phyloP scores from a whole-genome alignment of 352 stramenopile species.

The Globisporangium orthogonon region DNA sequence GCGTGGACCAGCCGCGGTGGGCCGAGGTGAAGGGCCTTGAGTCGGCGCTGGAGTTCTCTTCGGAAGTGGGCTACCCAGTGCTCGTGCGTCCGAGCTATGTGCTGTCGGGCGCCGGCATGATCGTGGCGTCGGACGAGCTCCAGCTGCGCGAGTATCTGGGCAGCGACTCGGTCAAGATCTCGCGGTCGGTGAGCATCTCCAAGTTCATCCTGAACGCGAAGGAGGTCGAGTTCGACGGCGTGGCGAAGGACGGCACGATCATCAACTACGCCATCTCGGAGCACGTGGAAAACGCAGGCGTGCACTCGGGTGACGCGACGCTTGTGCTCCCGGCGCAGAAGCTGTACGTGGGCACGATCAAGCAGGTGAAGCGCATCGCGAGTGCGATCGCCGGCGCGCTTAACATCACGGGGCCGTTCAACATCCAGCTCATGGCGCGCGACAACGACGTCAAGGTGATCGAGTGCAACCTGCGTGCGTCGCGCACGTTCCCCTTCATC shows the following conservation, averaged over 20 bases:
- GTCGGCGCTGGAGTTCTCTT: slow-evolving; percentile 90
- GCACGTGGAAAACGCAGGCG: slow-evolving; percentile 92
- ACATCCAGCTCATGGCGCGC: slow-evolving; percentile 95
- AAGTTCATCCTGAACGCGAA: slow-evolving; percentile 94
- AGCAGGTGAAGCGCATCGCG: slow-evolving; percentile 52
- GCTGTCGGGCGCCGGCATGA: slow-evolving; percentile 97
- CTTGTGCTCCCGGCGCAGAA: slow-evolving; percentile 85
- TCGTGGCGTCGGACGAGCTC: slow-evolving; percentile 92
- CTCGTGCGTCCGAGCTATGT: slow-evolving; percentile 97
- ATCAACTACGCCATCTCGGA: slow-evolving; percentile 90
- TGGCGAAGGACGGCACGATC: slow-evolving; percentile 84
- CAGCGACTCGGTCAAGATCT: slow-evolving; percentile 91
- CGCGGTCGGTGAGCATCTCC: slow-evolving; percentile 94
- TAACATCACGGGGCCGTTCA: slow-evolving; percentile 95
- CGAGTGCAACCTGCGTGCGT: slow-evolving; percentile 94
- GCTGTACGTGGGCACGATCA: slow-evolving; percentile 53
- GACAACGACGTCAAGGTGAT: slow-evolving; percentile 92
- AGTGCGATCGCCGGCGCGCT: slow-evolving; percentile 88
- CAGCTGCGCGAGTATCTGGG: slow-evolving; percentile 87
- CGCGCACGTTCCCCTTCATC: slow-evolving; percentile 93
- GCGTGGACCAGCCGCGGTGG: slow-evolving; percentile 73
- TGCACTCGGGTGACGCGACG: slow-evolving; percentile 91
- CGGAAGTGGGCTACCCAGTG: slow-evolving; percentile 92
- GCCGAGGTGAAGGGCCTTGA: slow-evolving; percentile 88
- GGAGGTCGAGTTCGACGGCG: slow-evolving; percentile 92